Conservation (phyloP, 371 early-diverging fungal species). For the Mortierella sp. region DNA sequence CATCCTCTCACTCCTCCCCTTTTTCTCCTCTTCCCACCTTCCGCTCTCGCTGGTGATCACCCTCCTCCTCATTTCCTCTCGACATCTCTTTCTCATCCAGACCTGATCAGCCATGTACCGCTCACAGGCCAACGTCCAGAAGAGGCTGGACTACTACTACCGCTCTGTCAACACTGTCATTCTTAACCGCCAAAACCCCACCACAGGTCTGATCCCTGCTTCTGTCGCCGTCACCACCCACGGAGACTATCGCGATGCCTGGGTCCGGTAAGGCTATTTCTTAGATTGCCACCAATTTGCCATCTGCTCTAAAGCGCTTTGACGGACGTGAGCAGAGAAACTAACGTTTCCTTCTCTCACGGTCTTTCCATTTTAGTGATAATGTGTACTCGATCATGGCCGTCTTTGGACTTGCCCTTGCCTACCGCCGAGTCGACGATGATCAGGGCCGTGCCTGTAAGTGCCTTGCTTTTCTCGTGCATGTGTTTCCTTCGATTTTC, state of each 20-base stretch:
- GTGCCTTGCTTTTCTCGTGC: background rate
- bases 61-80: background rate
- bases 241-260: slow-evolving; percentile 92
- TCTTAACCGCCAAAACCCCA: slow-evolving; percentile 83
- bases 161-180: slow-evolving; percentile 82
- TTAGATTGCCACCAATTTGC: background rate
- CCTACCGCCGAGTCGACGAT: slow-evolving; percentile 88
- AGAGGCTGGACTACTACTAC: slow-evolving; percentile 83
- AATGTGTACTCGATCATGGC: slow-evolving; percentile 94
- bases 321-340: too few relatives aligned
- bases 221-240: slow-evolving; percentile 88
- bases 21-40: background rate
- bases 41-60: background rate
- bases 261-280: slow-evolving; percentile 80
- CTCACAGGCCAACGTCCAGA: slow-evolving; percentile 55
- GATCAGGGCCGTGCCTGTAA: slow-evolving; percentile 86
- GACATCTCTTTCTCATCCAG: background rate
- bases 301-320: too few relatives aligned
- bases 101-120: slow-evolving; percentile 26
- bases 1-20: background rate
- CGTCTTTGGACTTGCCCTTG: slow-evolving; percentile 90
- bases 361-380: slow-evolving; percentile 68
- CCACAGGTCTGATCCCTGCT: slow-evolving; percentile 90
- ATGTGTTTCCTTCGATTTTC: background rate
- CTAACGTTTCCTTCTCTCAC: background rate